Conservation (phyloP, 371 early-diverging fungal genomes). For the Mucor ambiguus region DNA sequence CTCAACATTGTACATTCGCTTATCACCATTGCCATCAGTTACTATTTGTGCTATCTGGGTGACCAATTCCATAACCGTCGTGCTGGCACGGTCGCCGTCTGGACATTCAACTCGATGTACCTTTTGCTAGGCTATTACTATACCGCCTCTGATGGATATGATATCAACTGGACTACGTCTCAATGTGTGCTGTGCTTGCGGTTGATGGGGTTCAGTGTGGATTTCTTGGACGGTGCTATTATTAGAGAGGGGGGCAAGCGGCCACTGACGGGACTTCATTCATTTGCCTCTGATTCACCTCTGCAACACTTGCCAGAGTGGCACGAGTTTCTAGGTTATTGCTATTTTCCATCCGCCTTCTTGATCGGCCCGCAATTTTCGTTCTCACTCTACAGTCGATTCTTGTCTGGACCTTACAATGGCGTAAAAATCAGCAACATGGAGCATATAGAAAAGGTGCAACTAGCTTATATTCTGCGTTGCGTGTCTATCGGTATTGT, state of each 20-base stretch:
- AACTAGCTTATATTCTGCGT: conserved; percentile 42
- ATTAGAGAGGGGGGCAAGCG: neutral
- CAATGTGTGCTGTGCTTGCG: conserved; percentile 72
- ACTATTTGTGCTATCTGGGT: conserved; percentile 41
- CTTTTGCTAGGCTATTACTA: conserved; percentile 56
- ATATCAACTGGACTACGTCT: conserved; percentile 68
- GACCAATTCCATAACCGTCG: conserved; percentile 35
- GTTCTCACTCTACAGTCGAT: conserved; percentile 59
- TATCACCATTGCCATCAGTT: conserved; percentile 53
- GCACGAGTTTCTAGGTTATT: conserved; percentile 57
- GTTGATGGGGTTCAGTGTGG: conserved; percentile 69
- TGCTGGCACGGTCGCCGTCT: conserved; percentile 40
- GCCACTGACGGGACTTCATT: conserved; percentile 7
- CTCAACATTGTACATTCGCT: conserved; percentile 57
- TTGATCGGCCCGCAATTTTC: conserved; percentile 75
- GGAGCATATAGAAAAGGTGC: conserved; percentile 4
- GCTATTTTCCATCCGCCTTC: conserved; percentile 67
- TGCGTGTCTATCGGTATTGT: conserved; percentile 48
- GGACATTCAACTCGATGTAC: conserved; percentile 62
- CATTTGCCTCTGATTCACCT: conserved; percentile 38
- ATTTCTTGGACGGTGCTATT: conserved; percentile 60
- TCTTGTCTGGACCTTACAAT: conserved; percentile 14
- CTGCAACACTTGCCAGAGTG: conserved; percentile 49
- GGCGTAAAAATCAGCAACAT: conserved; percentile 25
- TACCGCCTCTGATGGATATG: conserved; percentile 56